These are phyloP conservation scores for Hamamelis virginiana DNA, from an alignment of 164 flowering plant species.

Conservation along the genomic window DNA sequence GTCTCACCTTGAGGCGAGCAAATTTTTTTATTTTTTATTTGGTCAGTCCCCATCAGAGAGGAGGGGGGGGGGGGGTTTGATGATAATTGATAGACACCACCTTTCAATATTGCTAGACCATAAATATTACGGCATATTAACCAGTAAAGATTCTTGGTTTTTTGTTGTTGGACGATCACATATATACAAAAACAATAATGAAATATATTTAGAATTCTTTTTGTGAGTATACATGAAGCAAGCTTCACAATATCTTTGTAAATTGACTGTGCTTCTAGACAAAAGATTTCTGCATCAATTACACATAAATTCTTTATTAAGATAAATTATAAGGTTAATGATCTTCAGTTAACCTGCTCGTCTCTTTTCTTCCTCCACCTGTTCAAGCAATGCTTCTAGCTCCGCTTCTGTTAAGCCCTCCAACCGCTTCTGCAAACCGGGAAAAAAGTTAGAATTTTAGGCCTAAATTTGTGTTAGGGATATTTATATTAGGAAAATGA, in stretches of 20 bases:
- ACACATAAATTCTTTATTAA: neutral
- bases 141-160: too few relatives aligned
- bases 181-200: neutral
- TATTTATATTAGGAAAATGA: neutral
- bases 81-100: too few relatives aligned
- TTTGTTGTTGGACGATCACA: neutral
- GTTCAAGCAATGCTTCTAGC: constrained; percentile 72
- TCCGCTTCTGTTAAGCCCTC: constrained; percentile 90
- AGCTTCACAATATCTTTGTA: neutral
- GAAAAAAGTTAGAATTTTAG: neutral
- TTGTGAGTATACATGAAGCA: neutral
- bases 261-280: neutral
- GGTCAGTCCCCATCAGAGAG: too few relatives aligned
- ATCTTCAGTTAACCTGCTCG: constrained; percentile 44
- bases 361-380: constrained; percentile 88
- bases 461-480: neutral
- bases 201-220: neutral
- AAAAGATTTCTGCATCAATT: neutral
- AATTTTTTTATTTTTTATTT: too few relatives aligned
- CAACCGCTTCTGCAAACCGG: constrained; percentile 66
- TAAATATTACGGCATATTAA: too few relatives aligned
- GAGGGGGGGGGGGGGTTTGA: too few relatives aligned
- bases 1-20: too few relatives aligned
- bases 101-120: too few relatives aligned
- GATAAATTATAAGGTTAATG: neutral